Evolutionary conservation across 163 green algal species (phyloP).

Genomic region (Chloroidium sp.): DNA sequence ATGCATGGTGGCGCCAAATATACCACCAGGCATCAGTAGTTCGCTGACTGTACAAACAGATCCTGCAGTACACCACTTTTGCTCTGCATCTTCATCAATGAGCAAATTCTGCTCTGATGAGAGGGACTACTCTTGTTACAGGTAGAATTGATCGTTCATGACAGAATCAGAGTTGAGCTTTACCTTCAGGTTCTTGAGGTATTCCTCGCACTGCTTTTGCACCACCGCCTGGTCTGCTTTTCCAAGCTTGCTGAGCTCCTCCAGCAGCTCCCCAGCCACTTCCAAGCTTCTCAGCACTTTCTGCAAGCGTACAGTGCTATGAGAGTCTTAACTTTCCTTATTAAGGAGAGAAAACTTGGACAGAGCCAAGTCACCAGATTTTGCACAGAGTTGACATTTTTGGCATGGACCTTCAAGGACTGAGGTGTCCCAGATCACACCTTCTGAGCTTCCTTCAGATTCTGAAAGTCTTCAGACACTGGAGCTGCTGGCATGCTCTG

Average conservation of each 20-base stretch:
- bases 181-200: conserved; percentile 13
- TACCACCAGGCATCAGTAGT: too few species aligned
- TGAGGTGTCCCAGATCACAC: neutral
- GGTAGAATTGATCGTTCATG: neutral
- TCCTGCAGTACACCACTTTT: neutral
- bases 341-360: too few species aligned
- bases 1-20: too few species aligned
- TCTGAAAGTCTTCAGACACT: neutral
- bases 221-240: conserved; percentile 3
- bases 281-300: conserved; percentile 5
- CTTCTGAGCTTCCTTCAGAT: conserved; percentile 5
- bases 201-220: neutral
- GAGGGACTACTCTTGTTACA: too few species aligned
- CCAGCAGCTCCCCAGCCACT: conserved; percentile 4
- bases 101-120: neutral
- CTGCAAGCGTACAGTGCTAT: conserved; percentile 4
- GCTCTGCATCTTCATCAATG: neutral
- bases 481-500: neutral
- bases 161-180: neutral
- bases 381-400: too few species aligned
- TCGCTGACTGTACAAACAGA: too few species aligned
- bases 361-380: too few species aligned
- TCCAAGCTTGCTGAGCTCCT: conserved; percentile 17
- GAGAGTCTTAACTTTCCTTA: neutral
- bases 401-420: neutral